Base-by-base conservation (phyloP, 2,329 filamentous ascomycete species). In the Aspergillus spinulosporus region DNA sequence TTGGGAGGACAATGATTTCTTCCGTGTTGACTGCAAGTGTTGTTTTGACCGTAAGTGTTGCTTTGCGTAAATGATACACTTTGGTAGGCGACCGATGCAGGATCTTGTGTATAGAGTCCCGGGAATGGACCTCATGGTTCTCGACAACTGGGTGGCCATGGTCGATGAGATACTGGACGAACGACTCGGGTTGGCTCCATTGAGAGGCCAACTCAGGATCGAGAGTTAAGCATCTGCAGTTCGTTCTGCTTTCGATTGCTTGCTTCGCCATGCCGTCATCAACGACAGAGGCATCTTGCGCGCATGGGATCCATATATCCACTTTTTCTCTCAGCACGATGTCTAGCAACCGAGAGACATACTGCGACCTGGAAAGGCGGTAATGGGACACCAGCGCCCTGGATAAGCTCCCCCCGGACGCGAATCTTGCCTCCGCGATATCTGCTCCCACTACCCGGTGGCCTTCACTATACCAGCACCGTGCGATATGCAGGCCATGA, bases 401-500 rank as follows among this genome's bases (percentile, higher is more conserved):
- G 0, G 88, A 91, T 55, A 84, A 82, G 14, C 84, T 79, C 3
- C 84, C 85, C 5, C 78, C 74, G 1, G 80, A 79, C 0, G 78
- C 74, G 34, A 80, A 68, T n/a, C 74, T 68, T 15, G 71, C 56
- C 1, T 76, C 71, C 47, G 83, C 79, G 50, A 86, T 83, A 65
- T 90, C 88, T 8, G 87, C 88, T 3, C 87, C 88, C 40, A 92
- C 81, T 39, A 92, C 87, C n/a, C 80, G 79, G 68, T 91, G 86
- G 2, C 87, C 86, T 1, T 80, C 78, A 26, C 80, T 71, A 62
- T 87, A 79, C 69, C 91, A 88, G 3, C 82, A 71, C 34, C 89
- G 82, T 3, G 88, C 86, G 6, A 92, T 74, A 0, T 78, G 75
- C 2, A 92, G 77, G 3, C 88, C 88, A 68, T 90, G 89, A 43